Percentiles rank a stretch among this genome's conserved stretches.
phyloP scores from a whole-genome alignment of 176 grass and related monocot genomes.

The Bothriochloa decipiens region DNA sequence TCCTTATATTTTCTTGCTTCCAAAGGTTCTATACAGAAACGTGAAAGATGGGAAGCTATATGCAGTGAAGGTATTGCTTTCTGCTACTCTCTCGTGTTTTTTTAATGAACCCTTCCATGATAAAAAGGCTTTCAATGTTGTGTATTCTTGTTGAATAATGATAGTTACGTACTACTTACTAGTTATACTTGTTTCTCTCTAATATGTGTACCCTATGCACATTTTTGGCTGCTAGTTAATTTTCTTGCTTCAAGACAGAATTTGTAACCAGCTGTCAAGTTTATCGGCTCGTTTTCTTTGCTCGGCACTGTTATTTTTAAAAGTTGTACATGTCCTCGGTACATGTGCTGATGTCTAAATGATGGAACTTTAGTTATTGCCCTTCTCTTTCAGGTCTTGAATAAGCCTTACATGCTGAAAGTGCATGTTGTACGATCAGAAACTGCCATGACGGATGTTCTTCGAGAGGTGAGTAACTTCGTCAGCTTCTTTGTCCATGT shows the following conservation, averaged over 20 bases:
- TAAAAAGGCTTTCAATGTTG: background rate
- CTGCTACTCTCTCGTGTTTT: background rate
- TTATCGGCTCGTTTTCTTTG: constrained; percentile 2
- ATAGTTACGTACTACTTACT: too few relatives aligned
- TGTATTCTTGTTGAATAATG: constrained; percentile 25
- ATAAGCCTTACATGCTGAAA: constrained; percentile 75
- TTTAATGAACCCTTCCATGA: constrained; percentile 5
- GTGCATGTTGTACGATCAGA: constrained; percentile 66
- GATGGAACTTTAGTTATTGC: constrained; percentile 34
- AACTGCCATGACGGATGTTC: constrained; percentile 98
- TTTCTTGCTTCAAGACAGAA: constrained; percentile 5
- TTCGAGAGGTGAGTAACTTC: constrained; percentile 71
- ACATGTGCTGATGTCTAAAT: constrained; percentile 16
- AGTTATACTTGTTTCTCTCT: background rate
- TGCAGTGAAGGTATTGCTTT: constrained; percentile 77
- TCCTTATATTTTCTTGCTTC: background rate
- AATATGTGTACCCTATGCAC: background rate
- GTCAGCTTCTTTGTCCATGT: constrained; percentile 2
- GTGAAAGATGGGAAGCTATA: constrained; percentile 73
- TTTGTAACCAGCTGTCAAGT: constrained; percentile 10
- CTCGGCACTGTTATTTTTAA: background rate
- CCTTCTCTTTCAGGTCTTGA: constrained; percentile 60
- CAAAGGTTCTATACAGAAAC: constrained; percentile 77
- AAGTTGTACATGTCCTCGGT: background rate
- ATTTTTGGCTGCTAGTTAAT: constrained; percentile 12